Conservation (phyloP, 75 land plant species). For the Isoetes taiwanensis region DNA sequence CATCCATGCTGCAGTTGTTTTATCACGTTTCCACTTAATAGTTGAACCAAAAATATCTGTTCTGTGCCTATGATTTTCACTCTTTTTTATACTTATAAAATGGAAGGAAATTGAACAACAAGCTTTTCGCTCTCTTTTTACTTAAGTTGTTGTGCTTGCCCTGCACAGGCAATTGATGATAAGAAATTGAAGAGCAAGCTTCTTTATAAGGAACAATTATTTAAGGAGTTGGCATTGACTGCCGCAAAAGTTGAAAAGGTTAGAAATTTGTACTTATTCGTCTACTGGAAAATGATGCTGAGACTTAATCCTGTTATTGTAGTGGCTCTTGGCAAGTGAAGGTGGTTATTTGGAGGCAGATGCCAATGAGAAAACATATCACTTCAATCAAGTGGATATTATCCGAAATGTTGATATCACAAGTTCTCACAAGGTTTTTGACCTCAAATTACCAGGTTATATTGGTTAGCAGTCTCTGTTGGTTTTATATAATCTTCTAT, state of each 20-base stretch:
- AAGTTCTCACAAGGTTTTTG: constrained; percentile 72
- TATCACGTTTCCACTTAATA: no score
- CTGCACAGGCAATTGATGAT: constrained; percentile 43
- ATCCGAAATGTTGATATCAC: constrained; percentile 56
- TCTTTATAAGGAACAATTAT: constrained; percentile 45
- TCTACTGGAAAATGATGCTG: no score
- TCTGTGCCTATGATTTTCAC: no score
- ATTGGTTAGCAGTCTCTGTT: neutral
- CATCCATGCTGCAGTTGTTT: no score
- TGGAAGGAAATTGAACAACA: no score
- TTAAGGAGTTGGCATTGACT: constrained; percentile 55
- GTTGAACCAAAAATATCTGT: no score
- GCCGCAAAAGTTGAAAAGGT: constrained; percentile 87
- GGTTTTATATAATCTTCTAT: neutral
- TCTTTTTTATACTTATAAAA: no score
- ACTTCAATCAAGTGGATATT: constrained; percentile 68
- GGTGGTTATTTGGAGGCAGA: constrained; percentile 84
- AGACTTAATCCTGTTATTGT: neutral
- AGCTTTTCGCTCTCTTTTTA: no score
- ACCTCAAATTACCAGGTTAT: constrained; percentile 75
- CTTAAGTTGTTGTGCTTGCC: no score
- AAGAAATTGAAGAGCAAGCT: constrained; percentile 68
- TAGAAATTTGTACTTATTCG: neutral
- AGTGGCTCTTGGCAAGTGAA: constrained; percentile 93
- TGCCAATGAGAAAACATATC: constrained; percentile 70